Evolutionary conservation across 2,329 filamentous ascomycete species (phyloP), one percentile per base, ranked within the genome.

Genomic region (Neonectria coccinea): DNA sequence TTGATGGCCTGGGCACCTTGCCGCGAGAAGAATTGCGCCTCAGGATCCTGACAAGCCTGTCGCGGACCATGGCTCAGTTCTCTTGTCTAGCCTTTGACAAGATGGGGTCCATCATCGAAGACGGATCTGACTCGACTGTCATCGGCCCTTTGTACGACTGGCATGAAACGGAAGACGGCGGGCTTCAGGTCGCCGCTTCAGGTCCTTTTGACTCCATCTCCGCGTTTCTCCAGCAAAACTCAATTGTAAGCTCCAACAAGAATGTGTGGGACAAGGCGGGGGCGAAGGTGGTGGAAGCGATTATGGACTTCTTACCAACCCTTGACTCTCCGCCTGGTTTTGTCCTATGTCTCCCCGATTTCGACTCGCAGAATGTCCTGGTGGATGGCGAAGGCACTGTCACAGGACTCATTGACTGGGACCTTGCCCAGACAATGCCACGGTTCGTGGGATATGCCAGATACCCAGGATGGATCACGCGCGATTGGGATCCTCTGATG

Each of bases 341-440:
- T 42, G 56, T 68, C n/a, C 61, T 71, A 22, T 60, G 50, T 5
- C 22, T 56, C 39, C 70, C 70, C 8, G 67, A 66, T 42, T 67
- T 67, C 16, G 67, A 72, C 58, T 67, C 61, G 2, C 65, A 70
- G 42, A 71, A 67, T 39, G 14, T 70, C 51, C 41, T 67, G 27
- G 57, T 67, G 14, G 59, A 66, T 36, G 62, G 62, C 16, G 20
- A 66, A 18, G 66, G 65, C 1, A 48, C 27, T n/a, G 18, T 64
- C 11, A 64, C 56, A 5, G 65, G 65, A 16, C 41, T 69, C 9
- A 61, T 67, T 27, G 67, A 69, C 61, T 65, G 55, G 64, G 67
- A 69, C 48, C 50, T 56, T 16, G 44, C 47, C 12, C 59, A 62
- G 20, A 65, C 55, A 25, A 18, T 62, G 29, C 67, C 67, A 8